These are phyloP conservation scores for Paramecium bursaria DNA, from an alignment of 73 alveolate genomes.

Conservation along the genomic window DNA sequence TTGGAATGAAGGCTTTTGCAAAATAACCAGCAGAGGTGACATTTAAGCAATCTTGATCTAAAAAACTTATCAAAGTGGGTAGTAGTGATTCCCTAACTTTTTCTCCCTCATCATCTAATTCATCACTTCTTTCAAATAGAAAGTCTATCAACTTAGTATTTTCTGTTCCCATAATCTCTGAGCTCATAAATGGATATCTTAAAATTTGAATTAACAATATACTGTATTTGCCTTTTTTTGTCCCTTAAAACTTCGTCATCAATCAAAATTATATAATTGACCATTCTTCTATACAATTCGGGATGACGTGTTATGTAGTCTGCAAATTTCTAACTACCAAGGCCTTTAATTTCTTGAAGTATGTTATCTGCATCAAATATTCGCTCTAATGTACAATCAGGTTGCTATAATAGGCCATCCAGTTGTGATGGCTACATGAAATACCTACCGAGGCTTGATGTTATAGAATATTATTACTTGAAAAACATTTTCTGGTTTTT, in stretches of 20 bases:
- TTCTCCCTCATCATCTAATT: background rate
- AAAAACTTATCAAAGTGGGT: background rate
- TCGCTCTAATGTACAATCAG: conserved; percentile 23
- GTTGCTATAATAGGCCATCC: background rate
- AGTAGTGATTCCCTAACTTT: background rate
- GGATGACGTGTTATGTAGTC: conserved; percentile 43
- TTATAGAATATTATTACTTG: too few relatives aligned
- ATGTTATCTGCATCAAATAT: conserved; percentile 13
- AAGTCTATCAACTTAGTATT: conserved; percentile 41
- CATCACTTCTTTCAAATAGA: conserved; percentile 24
- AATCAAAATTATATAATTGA: background rate
- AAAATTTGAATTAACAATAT: background rate
- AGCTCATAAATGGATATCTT: background rate
- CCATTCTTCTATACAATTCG: conserved; percentile 40
- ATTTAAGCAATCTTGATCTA: conserved; percentile 19
- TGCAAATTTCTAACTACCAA: conserved; percentile 46
- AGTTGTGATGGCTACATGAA: conserved; percentile 6
- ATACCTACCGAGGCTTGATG: too few relatives aligned
- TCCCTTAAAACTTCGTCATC: conserved; percentile 36
- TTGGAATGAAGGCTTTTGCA: conserved; percentile 32
- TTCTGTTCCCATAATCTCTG: conserved; percentile 26
- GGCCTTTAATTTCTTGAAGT: conserved; percentile 45
- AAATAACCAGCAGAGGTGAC: conserved; percentile 61
- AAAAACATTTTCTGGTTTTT: too few relatives aligned
- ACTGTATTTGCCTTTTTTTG: conserved; percentile 41